Conservation (phyloP, 2,329 filamentous ascomycete species). For the Xylariaceae sp. region DNA sequence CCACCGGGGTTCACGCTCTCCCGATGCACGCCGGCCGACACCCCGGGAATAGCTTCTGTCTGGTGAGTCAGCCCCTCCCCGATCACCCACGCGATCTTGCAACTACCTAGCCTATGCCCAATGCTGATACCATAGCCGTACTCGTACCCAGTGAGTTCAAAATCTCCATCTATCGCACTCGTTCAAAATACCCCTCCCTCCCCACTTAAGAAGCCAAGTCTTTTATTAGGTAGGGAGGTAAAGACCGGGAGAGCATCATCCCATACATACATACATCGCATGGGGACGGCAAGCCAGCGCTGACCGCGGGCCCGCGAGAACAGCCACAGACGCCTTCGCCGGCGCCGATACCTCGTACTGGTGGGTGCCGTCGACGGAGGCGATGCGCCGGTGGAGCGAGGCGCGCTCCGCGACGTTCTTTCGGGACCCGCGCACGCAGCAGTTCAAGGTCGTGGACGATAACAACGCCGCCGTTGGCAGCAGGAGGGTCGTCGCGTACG, state of each 20-base stretch:
- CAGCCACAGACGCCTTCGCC: conserved; percentile 34
- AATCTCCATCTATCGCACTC: too few species aligned
- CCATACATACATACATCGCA: too few species aligned
- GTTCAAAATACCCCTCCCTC: too few species aligned
- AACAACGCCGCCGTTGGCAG: conserved; percentile 9
- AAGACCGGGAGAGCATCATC: too few species aligned
- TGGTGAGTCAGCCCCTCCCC: conserved; percentile 24
- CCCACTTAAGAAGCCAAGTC: too few species aligned
- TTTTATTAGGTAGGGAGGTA: too few species aligned
- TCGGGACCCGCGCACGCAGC: conserved; percentile 28
- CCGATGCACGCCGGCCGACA: conserved; percentile 29
- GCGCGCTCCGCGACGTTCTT: conserved; percentile 31
- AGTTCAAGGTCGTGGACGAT: conserved; percentile 36
- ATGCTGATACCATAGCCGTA: not conserved
- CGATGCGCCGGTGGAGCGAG: conserved; percentile 32
- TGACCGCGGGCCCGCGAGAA: not conserved
- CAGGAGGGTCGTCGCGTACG: conserved; percentile 33
- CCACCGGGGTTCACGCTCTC: conserved; percentile 28
- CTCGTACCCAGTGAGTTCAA: not conserved
- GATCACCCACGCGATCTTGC: not conserved
- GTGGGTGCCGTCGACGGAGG: conserved; percentile 27
- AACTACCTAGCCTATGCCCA: not conserved
- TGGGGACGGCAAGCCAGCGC: too few species aligned
- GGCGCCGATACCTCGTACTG: conserved; percentile 33
- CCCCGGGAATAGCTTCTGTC: conserved; percentile 26